Percentiles rank a stretch among this genome's conserved stretches.
Conservation (phyloP, 257 asterid species). For the Petunia secreta region DNA sequence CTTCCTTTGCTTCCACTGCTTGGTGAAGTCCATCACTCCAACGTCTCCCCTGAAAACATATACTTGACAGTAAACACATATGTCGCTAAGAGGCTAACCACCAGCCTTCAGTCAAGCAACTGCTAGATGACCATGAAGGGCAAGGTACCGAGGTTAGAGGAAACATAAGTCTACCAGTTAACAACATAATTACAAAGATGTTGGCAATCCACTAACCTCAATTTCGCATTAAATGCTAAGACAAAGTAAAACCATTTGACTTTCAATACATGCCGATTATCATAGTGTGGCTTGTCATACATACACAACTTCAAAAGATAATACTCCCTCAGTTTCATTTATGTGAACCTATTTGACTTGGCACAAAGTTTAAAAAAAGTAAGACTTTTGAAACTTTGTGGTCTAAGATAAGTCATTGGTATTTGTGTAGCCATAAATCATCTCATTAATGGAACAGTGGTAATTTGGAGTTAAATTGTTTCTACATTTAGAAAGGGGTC, state of each 20-base stretch:
- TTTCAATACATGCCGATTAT: constrained; percentile 12
- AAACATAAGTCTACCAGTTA: constrained; percentile 14
- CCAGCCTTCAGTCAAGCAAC: background rate
- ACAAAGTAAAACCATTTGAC: background rate
- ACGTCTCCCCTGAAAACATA: constrained; percentile 80
- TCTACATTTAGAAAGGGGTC: no score
- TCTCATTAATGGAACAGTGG: no score
- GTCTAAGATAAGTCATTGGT: no score
- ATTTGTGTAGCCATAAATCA: no score
- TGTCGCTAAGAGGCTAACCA: background rate
- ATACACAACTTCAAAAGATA: background rate
- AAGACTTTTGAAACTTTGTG: no score
- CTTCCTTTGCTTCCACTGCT: constrained; percentile 99
- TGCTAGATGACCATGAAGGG: constrained; percentile 1
- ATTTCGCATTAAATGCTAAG: background rate
- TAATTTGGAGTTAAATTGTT: no score
- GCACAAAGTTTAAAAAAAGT: no score
- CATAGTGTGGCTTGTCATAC: background rate
- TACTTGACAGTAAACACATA: background rate
- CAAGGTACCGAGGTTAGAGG: background rate
- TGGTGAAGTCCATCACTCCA: constrained; percentile 99
- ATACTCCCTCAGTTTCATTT: no score
- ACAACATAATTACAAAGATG: background rate
- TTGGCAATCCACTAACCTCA: background rate
- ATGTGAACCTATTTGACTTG: no score